A percentile compares a stretch with the other conserved stretches of the same genome.
Conservation (phyloP, 139 green algal genomes). For the Chlamydomonas sphaeroides region DNA sequence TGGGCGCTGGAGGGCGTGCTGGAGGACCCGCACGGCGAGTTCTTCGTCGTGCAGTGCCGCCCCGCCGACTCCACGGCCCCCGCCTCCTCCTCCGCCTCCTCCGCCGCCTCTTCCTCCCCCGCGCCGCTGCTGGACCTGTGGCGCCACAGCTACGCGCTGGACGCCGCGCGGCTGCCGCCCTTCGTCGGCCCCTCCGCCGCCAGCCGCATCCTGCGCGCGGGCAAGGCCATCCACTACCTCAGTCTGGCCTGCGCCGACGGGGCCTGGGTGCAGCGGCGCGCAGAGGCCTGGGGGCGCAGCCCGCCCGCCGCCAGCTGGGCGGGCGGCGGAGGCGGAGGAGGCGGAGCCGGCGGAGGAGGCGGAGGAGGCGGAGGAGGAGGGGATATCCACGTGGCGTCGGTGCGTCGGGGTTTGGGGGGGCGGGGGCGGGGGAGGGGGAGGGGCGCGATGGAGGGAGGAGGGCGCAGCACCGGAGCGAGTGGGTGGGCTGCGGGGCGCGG, state of each 20-base stretch:
- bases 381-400: too few species aligned
- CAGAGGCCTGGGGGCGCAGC: conserved; percentile 33
- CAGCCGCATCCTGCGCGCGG: conserved; percentile 79
- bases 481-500: too few species aligned
- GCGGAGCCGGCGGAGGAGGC: neutral
- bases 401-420: too few species aligned
- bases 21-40: conserved; percentile 80
- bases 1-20: conserved; percentile 92
- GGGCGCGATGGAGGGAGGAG: too few species aligned
- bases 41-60: conserved; percentile 85
- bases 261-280: conserved; percentile 71
- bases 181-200: conserved; percentile 73
- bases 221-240: conserved; percentile 95
- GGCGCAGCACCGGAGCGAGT: too few species aligned
- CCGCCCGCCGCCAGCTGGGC: conserved; percentile 26
- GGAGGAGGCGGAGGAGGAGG: too few species aligned
- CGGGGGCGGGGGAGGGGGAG: too few species aligned
- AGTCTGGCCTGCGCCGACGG: conserved; percentile 77
- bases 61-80: neutral
- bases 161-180: conserved; percentile 65
- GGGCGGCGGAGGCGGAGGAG: neutral
- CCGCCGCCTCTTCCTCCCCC: neutral
- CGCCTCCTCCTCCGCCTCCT: conserved; percentile 17
- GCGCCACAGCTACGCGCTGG: conserved; percentile 69
- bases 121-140: conserved; percentile 63